Conservation (phyloP, 2,329 filamentous ascomycete genomes). For the Colletotrichum euphorbiae region DNA sequence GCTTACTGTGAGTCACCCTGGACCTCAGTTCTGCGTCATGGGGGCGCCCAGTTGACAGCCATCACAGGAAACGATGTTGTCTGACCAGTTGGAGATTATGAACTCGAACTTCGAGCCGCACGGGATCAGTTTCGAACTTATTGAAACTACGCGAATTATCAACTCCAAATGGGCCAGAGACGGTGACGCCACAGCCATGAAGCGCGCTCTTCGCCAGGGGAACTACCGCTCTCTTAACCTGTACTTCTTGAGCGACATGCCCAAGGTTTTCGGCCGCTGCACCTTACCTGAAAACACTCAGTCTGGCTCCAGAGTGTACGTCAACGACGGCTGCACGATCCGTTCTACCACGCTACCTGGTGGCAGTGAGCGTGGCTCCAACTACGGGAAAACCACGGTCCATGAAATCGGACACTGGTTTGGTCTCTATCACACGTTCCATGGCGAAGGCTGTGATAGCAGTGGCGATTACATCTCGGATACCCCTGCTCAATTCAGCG, state of each 20-base stretch:
- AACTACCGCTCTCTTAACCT: constrained; percentile 57
- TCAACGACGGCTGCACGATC: constrained; percentile 55
- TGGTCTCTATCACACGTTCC: constrained; percentile 61
- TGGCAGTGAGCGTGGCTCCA: constrained; percentile 49
- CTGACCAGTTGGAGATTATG: constrained; percentile 57
- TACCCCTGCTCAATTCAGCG: constrained; percentile 52
- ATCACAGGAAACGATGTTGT: constrained; percentile 49
- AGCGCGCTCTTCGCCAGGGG: constrained; percentile 58
- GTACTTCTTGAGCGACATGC: constrained; percentile 56
- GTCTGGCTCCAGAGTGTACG: constrained; percentile 49
- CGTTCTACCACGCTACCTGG: constrained; percentile 52
- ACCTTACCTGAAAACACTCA: constrained; percentile 56
- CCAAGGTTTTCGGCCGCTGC: constrained; percentile 57
- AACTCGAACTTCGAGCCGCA: constrained; percentile 58
- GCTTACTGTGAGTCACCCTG: constrained; percentile 47
- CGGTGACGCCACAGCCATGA: constrained; percentile 56
- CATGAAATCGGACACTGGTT: constrained; percentile 64
- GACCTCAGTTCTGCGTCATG: neutral
- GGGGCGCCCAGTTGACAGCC: neutral
- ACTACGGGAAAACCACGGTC: constrained; percentile 48
- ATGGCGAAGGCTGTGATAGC: constrained; percentile 51
- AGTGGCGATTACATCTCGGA: constrained; percentile 54
- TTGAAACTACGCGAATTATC: constrained; percentile 57
- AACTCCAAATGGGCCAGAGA: constrained; percentile 60
- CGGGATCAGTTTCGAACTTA: constrained; percentile 58